phyloP scores from a whole-genome alignment of 495 filamentous ascomycete species.

The Penicillium paradoxum region DNA sequence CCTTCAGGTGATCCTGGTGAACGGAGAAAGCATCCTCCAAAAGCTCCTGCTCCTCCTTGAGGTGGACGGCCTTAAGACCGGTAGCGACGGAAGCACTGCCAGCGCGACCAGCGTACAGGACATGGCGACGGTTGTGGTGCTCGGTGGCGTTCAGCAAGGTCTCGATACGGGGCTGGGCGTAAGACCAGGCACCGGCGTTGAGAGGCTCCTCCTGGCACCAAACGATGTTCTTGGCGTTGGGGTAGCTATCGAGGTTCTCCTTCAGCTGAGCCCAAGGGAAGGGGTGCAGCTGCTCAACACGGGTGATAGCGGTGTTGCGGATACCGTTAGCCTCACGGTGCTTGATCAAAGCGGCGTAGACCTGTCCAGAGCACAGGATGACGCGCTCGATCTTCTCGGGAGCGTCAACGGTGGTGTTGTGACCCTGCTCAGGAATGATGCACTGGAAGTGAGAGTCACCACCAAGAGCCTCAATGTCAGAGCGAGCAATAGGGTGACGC shows the following conservation, averaged over 20 bases:
- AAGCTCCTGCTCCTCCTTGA: constrained; percentile 91
- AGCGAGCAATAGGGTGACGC: constrained; percentile 86
- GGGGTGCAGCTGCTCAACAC: constrained; percentile 94
- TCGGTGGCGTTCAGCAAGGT: constrained; percentile 87
- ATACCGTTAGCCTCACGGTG: constrained; percentile 79
- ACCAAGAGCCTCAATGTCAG: constrained; percentile 80
- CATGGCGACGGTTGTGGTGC: constrained; percentile 87
- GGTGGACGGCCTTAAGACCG: constrained; percentile 79
- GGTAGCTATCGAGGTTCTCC: constrained; percentile 93
- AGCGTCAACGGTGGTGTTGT: constrained; percentile 67
- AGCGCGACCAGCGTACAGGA: constrained; percentile 91
- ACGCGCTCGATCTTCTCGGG: constrained; percentile 88
- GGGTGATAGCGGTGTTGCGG: constrained; percentile 86
- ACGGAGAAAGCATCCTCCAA: constrained; percentile 69
- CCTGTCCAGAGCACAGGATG: constrained; percentile 90
- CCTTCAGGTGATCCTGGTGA: constrained; percentile 54
- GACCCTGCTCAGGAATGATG: constrained; percentile 86
- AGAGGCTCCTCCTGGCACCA: constrained; percentile 97
- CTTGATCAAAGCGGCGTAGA: constrained; percentile 85
- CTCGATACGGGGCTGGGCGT: constrained; percentile 92
- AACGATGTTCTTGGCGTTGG: constrained; percentile 93
- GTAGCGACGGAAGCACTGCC: constrained; percentile 90
- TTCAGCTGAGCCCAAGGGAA: constrained; percentile 97
- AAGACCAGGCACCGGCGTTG: constrained; percentile 94
- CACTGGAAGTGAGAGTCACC: constrained; percentile 91